These are phyloP conservation scores for Ceratocystis eucalypticola DNA, from an alignment of 2,329 filamentous ascomycete genomes.

Conservation along the genomic window DNA sequence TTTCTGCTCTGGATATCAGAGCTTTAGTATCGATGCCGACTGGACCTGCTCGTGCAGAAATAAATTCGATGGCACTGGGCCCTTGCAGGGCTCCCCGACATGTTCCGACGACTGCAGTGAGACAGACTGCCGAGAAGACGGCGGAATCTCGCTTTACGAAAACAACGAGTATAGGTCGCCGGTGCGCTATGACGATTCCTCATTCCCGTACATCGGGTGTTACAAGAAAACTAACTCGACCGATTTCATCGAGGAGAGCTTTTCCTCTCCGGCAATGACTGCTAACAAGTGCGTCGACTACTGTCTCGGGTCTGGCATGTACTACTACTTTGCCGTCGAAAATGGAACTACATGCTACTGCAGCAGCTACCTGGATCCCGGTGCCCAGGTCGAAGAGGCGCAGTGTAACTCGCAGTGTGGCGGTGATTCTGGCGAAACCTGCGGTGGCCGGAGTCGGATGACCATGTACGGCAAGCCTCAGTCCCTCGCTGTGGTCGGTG, in stretches of 20 bases:
- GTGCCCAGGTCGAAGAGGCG: background rate
- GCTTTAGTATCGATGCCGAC: constrained; percentile 2
- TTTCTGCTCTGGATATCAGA: background rate
- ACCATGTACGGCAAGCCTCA: constrained; percentile 14
- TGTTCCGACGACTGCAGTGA: background rate
- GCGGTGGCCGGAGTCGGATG: background rate
- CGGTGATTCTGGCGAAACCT: constrained; percentile 7
- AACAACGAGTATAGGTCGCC: constrained; percentile 2
- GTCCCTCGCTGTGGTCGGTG: background rate
- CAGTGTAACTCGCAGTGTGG: constrained; percentile 8
- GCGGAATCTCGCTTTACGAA: background rate
- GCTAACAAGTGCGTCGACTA: background rate
- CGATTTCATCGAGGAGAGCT: background rate
- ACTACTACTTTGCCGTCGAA: constrained; percentile 11
- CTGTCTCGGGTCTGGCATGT: constrained; percentile 13
- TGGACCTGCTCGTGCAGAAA: background rate
- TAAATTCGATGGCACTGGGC: background rate
- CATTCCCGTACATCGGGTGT: constrained; percentile 14
- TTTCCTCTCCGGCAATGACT: constrained; percentile 12
- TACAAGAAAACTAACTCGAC: background rate
- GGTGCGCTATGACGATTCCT: background rate
- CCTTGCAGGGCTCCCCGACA: background rate
- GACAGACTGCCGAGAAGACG: background rate
- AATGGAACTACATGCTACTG: constrained; percentile 12
- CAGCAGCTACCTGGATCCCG: background rate